Evolutionary conservation across 2,329 filamentous ascomycete species (phyloP), one percentile per base, ranked within the genome.

Genomic region (Ilyonectria destructans): DNA sequence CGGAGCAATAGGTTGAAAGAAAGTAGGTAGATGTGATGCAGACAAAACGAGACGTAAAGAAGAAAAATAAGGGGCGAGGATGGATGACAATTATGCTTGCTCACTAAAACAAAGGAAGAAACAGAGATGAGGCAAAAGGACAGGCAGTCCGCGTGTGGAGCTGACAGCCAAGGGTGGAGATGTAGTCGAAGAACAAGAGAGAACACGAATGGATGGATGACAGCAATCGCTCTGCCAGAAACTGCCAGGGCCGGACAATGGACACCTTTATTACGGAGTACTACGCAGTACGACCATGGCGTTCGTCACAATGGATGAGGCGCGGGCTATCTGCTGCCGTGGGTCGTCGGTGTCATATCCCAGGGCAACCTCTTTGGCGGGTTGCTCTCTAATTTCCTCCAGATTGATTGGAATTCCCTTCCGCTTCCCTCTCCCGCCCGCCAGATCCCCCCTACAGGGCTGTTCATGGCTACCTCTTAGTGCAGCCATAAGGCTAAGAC

Each of bases 401-500:
- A 66, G 68, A 58, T 68, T 73, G 73, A 67, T 69, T 76, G 74
- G 68, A 73, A 75, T 75, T 73, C 55, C 45, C 61, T 45, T 54
- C 57, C 64, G 51, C 52, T 64, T 52, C 67, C 35, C 52, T 59
- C 49, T 40, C 9, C 9, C 56, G 21, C 35, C 62, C 54, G 48
- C 29, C 62, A 56, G 43, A 58, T 62, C 66, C 51, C 68, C 59
- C 43, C 19, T 31, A 9, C 26, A 10, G 21, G 15, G 17, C 13
- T 3, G 40, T 40, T 40, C 19, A 10, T 45, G 37, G 37, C 33
- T 65, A 37, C 40, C 31, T 29, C 51, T 52, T 43, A 19, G 49
- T 37, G 40, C 40, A 8, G 40, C 40, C n/a, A n/a, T n/a, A n/a
- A 43, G 49, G 43, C 17, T 51, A 61, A 40, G 52, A 40, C 68